Percentiles rank a stretch among this genome's conserved stretches.
phyloP scores from a whole-genome alignment of 306 rosid species.

The Cucurbita argyrosperma region DNA sequence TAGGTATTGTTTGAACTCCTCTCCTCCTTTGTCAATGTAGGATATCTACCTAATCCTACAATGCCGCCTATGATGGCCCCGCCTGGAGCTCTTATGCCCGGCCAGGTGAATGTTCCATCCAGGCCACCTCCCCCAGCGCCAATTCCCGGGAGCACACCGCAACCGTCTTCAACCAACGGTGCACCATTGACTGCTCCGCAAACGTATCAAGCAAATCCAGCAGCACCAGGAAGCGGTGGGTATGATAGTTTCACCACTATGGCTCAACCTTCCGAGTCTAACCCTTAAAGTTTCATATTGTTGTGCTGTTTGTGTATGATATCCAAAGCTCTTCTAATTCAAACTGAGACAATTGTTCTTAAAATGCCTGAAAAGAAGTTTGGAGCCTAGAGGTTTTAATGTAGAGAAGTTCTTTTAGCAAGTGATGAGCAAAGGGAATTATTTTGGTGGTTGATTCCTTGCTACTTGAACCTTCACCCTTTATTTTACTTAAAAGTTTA shows the following conservation, averaged over 20 bases:
- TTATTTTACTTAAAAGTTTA: too few species aligned
- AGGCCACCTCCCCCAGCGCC: conserved; percentile 28
- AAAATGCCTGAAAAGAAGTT: not conserved
- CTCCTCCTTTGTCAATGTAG: conserved; percentile 7
- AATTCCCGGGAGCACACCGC: conserved; percentile 20
- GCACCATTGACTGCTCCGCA: conserved; percentile 11
- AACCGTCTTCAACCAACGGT: conserved; percentile 20
- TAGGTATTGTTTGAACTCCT: not conserved
- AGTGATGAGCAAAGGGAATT: not conserved
- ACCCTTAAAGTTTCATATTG: conserved; percentile 14
- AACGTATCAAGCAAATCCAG: conserved; percentile 29
- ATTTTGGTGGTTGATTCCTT: not conserved
- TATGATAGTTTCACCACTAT: conserved; percentile 31
- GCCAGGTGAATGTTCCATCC: conserved; percentile 21
- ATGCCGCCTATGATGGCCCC: conserved; percentile 43
- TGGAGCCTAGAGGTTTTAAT: not conserved
- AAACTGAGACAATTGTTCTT: not conserved
- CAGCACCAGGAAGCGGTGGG: conserved; percentile 25
- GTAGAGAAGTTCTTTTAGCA: not conserved
- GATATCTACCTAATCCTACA: conserved; percentile 16
- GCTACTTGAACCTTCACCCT: not conserved
- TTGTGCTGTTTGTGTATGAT: conserved; percentile 1
- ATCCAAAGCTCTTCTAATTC: not conserved
- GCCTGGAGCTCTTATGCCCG: conserved; percentile 36
- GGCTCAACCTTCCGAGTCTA: conserved; percentile 25